Evolutionary conservation across 2,329 filamentous ascomycete genomes (phyloP).

Genomic region (Xylariaceae sp.): DNA sequence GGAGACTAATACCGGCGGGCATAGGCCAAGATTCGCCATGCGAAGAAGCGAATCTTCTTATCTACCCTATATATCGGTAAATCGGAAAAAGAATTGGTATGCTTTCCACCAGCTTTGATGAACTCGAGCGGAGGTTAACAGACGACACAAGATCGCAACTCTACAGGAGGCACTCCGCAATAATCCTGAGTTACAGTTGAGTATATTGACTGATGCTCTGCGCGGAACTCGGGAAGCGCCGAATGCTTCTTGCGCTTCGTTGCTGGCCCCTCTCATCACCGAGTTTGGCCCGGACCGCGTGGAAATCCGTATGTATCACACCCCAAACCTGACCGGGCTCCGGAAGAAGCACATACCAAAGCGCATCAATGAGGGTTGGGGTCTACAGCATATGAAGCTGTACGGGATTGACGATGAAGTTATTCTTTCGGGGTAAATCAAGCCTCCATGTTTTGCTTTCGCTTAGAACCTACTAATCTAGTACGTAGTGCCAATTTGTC

Average conservation of each 20-base stretch:
- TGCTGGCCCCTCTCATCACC: constrained; percentile 74
- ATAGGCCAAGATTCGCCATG: constrained; percentile 73
- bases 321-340: constrained; percentile 84
- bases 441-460: background rate
- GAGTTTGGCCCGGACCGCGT: constrained; percentile 82
- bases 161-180: constrained; percentile 66
- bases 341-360: constrained; percentile 79
- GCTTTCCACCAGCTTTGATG: constrained; percentile 4
- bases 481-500: constrained; percentile 69
- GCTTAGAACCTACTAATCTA: constrained; percentile 17
- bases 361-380: constrained; percentile 97
- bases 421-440: constrained; percentile 73
- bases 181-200: constrained; percentile 74
- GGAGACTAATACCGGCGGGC: background rate
- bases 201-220: constrained; percentile 84
- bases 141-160: constrained; percentile 56
- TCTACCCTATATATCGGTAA: constrained; percentile 98
- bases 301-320: constrained; percentile 96
- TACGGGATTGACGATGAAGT: constrained; percentile 95
- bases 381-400: constrained; percentile 97
- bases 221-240: constrained; percentile 89
- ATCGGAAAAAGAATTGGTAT: constrained; percentile 76
- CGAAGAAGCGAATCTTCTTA: constrained; percentile 75
- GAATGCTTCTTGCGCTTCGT: constrained; percentile 76
- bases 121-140: constrained; percentile 13